Percentiles rank a stretch among this genome's conserved stretches.
Conservation (phyloP, 176 grass and related monocot genomes). For the Carex parvula region DNA sequence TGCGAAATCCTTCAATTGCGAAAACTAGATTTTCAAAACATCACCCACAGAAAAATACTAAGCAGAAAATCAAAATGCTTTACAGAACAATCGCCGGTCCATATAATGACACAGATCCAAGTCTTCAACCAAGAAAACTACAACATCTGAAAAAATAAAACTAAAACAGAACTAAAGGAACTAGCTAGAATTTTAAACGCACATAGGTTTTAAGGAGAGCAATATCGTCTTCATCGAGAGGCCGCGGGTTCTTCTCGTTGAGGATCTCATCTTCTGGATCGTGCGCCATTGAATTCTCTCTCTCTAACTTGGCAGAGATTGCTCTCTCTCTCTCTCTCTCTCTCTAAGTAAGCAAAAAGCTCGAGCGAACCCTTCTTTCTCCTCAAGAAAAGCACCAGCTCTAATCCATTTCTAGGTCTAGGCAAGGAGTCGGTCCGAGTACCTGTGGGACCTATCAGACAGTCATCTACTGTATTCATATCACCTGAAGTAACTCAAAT, state of each 20-base stretch:
- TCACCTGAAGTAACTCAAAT: no score
- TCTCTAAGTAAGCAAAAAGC: neutral
- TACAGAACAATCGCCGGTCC: neutral
- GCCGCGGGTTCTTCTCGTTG: slow-evolving; percentile 65
- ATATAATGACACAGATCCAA: slow-evolving; percentile 17
- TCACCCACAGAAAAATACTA: neutral
- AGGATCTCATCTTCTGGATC: slow-evolving; percentile 64
- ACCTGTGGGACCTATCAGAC: neutral
- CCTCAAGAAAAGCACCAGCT: slow-evolving; percentile 13
- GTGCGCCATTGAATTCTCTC: slow-evolving; percentile 51
- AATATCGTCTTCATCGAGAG: slow-evolving; percentile 85
- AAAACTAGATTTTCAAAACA: slow-evolving; percentile 7
- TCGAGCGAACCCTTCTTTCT: slow-evolving; percentile 23
- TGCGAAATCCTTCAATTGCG: neutral
- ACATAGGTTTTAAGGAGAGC: slow-evolving; percentile 86
- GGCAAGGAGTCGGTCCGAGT: neutral
- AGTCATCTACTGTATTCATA: neutral
- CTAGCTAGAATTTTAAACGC: neutral
- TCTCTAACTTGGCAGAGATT: neutral
- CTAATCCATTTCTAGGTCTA: slow-evolving; percentile 14
- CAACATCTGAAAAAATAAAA: neutral
- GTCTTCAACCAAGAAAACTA: neutral
- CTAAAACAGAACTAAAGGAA: neutral
- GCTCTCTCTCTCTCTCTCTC: neutral
- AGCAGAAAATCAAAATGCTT: neutral